A percentile compares a stretch with the other conserved stretches of the same genome.
Conservation (phyloP, 2,329 filamentous ascomycete species). For the Aspergillus sclerotialis region DNA sequence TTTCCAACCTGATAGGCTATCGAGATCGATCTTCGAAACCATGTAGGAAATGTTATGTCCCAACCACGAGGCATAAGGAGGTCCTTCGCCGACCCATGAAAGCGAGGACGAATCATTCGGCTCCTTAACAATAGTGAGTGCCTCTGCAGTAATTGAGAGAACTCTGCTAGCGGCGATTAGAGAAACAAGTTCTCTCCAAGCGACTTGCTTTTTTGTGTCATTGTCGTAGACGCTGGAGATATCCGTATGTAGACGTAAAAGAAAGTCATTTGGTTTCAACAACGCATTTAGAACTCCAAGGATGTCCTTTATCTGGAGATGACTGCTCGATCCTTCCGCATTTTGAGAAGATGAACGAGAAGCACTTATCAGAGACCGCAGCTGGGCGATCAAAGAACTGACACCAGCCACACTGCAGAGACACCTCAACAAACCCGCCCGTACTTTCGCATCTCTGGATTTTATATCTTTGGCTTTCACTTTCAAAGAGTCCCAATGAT, state of each 20-base stretch:
- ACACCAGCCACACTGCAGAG: conserved; percentile 69
- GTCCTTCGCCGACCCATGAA: conserved; percentile 60
- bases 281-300: conserved; percentile 31
- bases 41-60: conserved; percentile 53
- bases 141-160: conserved; percentile 52
- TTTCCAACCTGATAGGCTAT: conserved; percentile 23
- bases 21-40: conserved; percentile 34
- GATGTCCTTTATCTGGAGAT: conserved; percentile 27
- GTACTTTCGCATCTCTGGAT: conserved; percentile 18
- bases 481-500: conserved; percentile 67
- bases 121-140: conserved; percentile 33
- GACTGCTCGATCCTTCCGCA: conserved; percentile 26
- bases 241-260: conserved; percentile 40
- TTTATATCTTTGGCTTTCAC: conserved; percentile 10
- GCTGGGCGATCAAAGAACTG: conserved; percentile 65
- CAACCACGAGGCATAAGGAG: conserved; percentile 64
- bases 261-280: conserved; percentile 38
- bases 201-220: conserved; percentile 41
- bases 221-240: conserved; percentile 35
- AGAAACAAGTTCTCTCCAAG: conserved; percentile 59
- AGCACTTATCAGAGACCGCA: conserved; percentile 52
- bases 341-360: conserved; percentile 17
- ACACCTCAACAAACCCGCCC: conserved; percentile 51
- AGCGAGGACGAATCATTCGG: conserved; percentile 15
- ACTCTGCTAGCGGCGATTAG: conserved; percentile 56